phyloP scores from a whole-genome alignment of 2,329 filamentous ascomycete species.

The Aspergillus intermedius region DNA sequence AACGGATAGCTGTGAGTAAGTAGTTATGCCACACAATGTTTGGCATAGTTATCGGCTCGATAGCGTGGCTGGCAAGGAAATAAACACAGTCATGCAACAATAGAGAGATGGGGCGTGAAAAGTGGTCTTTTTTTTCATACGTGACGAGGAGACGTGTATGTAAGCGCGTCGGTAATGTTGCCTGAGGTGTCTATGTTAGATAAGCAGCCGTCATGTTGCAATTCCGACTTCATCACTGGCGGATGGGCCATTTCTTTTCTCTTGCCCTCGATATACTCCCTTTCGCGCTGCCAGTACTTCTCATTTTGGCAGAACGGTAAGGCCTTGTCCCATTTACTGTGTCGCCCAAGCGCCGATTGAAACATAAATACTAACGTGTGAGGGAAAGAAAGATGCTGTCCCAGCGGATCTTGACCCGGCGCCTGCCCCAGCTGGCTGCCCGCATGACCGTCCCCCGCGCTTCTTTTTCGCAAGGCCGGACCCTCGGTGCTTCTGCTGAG shows the following conservation, averaged over 20 bases:
- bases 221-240: slow-evolving; percentile 22
- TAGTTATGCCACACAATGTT: slow-evolving; percentile 31
- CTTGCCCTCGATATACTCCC: background rate
- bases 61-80: slow-evolving; percentile 33
- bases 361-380: slow-evolving; percentile 15
- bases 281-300: slow-evolving; percentile 12
- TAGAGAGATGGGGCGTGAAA: slow-evolving; percentile 28
- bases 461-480: slow-evolving; percentile 36
- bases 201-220: slow-evolving; percentile 18
- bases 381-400: slow-evolving; percentile 36
- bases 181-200: slow-evolving; percentile 13
- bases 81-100: slow-evolving; percentile 18
- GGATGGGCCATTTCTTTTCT: slow-evolving; percentile 13
- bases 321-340: slow-evolving; percentile 3
- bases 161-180: slow-evolving; percentile 23
- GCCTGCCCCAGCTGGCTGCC: slow-evolving; percentile 34
- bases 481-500: slow-evolving; percentile 30
- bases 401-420: slow-evolving; percentile 38
- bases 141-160: slow-evolving; percentile 24
- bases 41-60: slow-evolving; percentile 40
- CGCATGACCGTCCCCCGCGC: slow-evolving; percentile 35
- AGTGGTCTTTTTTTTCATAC: slow-evolving; percentile 31
- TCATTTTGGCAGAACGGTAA: slow-evolving; percentile 21
- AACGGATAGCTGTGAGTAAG: slow-evolving; percentile 30
- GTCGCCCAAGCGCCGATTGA: background rate